A percentile compares a stretch with the other conserved stretches of the same genome.
phyloP scores from a whole-genome alignment of 1,284 basidiomycete species.

The Fistulinella cinereoalba region DNA sequence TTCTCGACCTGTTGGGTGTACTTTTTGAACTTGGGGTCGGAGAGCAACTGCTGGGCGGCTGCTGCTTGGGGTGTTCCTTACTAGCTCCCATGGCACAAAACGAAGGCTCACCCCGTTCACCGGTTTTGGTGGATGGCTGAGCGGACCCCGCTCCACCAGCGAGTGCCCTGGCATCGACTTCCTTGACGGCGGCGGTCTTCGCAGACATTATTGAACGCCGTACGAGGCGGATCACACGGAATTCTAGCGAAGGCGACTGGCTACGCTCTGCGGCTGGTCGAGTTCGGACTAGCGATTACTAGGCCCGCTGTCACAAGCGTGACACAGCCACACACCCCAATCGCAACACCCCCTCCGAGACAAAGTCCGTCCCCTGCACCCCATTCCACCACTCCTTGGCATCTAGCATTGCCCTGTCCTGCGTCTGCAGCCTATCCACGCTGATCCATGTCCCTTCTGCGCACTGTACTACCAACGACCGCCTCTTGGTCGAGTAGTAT shows the following conservation, averaged over 20 bases:
- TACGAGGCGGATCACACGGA: constrained; percentile 18
- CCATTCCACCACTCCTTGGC: constrained; percentile 39
- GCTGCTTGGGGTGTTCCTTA: constrained; percentile 28
- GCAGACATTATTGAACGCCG: constrained; percentile 19
- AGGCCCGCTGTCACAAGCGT: constrained; percentile 2
- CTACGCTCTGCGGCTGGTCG: background rate
- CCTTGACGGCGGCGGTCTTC: constrained; percentile 17
- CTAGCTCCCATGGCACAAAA: background rate
- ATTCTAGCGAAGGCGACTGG: constrained; percentile 9
- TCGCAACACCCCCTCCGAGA: constrained; percentile 13
- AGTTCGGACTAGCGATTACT: background rate
- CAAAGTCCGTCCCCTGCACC: constrained; percentile 29
- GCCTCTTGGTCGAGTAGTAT: constrained; percentile 15
- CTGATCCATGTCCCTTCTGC: constrained; percentile 24
- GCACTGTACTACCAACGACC: constrained; percentile 24
- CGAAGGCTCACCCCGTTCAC: constrained; percentile 48
- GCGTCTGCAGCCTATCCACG: constrained; percentile 30
- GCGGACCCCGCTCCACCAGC: constrained; percentile 24
- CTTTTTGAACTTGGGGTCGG: constrained; percentile 96
- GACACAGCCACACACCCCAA: constrained; percentile 12
- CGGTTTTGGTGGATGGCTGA: constrained; percentile 38
- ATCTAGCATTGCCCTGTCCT: constrained; percentile 29
- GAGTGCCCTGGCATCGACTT: constrained; percentile 16
- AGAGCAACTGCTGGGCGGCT: constrained; percentile 49
- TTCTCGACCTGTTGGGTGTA: constrained; percentile 90